Evolutionary conservation across 1,284 basidiomycete genomes (phyloP), one percentile per base, ranked within the genome.

Genomic region (Trichosporon ovoides): DNA sequence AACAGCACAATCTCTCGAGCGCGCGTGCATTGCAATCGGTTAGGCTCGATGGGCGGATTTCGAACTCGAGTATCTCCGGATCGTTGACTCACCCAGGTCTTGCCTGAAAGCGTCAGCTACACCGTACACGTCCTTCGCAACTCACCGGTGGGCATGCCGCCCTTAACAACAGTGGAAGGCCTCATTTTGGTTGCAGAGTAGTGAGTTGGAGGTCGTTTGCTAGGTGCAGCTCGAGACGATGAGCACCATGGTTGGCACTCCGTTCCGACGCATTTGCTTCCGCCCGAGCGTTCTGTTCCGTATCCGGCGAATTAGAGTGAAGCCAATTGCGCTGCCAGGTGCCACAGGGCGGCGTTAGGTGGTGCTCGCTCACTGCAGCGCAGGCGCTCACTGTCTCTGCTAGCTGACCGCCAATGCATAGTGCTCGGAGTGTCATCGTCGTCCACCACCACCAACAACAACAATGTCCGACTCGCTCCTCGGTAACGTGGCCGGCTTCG

Each of bases 71-170:
- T n/a, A n/a, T n/a, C n/a, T 48, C 43, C 43, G 43, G 16, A 9
- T 16, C 16, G 22, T 24, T 28, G 7, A 65, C 68, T 60, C 56
- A 65, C 68, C 62, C 69, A 75, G 65, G 68, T 66, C 66, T 75
- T 73, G 66, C 72, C 73, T 75, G 58, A 18, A 52, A 5, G 13
- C 58, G 56, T 64, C 43, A 62, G 56, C 55, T 22, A 12, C 36
- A 31, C 18, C 20, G 28, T 34, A 5, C 16, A n/a, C 5, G 3
- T 9, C 22, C 14, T 14, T 9, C 11, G 18, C 84, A 78, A 80
- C 88, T 86, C 59, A 79, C 78, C 76, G 31, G 64, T 63, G 61
- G 90, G 90, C 89, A 92, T 92, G 28, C 86, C 86, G 67, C 84
- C 83, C 56, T 76, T 75, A 60, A 81, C 79, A 58, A 81, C 78